These are phyloP conservation scores for Pichiaceae sp. DNA, from an alignment of 1,139 yeast species.

Conservation along the genomic window DNA sequence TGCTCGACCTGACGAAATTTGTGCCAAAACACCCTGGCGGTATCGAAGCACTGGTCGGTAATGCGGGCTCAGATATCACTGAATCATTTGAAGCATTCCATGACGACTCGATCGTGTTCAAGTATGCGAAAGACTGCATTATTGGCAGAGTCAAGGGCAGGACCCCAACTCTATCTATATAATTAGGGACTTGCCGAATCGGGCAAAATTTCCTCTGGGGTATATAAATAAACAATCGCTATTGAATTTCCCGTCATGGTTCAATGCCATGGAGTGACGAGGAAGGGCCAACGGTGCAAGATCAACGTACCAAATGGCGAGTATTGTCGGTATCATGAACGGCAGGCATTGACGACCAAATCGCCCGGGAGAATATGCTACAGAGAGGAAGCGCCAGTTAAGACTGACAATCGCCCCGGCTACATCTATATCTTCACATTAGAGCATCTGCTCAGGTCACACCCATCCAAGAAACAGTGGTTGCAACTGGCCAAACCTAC, in stretches of 20 bases:
- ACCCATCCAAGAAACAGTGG: constrained; percentile 24
- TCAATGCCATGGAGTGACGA: constrained; percentile 21
- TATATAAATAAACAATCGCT: not conserved
- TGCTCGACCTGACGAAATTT: constrained; percentile 41
- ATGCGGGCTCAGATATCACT: constrained; percentile 46
- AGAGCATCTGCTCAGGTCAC: constrained; percentile 27
- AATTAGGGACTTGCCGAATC: not conserved
- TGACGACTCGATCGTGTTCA: constrained; percentile 48
- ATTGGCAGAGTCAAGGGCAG: constrained; percentile 43
- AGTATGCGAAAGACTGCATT: constrained; percentile 39
- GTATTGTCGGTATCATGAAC: constrained; percentile 21
- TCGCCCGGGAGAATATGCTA: not conserved
- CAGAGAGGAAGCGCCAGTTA: no score
- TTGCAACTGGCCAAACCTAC: constrained; percentile 18
- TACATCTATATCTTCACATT: constrained; percentile 48
- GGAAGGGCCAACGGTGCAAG: constrained; percentile 21
- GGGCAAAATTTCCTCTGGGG: not conserved
- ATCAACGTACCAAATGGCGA: constrained; percentile 8
- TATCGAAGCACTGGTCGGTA: constrained; percentile 34
- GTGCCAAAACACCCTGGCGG: constrained; percentile 46
- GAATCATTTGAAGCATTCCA: constrained; percentile 46
- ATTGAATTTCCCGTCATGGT: constrained; percentile 7
- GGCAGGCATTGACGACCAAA: constrained; percentile 1
- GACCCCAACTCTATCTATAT: constrained; percentile 22
- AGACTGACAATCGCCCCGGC: constrained; percentile 30